Conservation (phyloP, 306 rosid species). For the Casuarina cunninghamiana region DNA sequence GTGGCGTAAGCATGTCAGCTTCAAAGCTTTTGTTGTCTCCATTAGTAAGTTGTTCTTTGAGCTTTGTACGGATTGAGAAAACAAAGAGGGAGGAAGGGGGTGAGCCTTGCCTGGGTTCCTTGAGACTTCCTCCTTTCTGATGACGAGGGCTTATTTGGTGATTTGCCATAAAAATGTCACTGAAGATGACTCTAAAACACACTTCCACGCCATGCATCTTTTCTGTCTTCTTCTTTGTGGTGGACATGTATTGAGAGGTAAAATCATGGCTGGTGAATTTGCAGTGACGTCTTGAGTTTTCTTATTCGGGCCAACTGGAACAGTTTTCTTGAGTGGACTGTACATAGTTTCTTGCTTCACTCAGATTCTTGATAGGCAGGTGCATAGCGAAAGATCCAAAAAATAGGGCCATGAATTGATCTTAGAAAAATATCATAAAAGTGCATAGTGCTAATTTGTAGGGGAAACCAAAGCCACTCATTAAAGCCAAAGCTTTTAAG, state of each 20-base stretch:
- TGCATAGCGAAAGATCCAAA: slow-evolving; percentile 12
- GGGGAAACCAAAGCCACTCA: slow-evolving; percentile 31
- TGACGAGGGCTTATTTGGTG: background rate
- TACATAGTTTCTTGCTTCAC: background rate
- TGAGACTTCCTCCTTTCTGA: slow-evolving; percentile 8
- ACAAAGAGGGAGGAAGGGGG: too few relatives aligned
- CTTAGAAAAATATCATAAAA: slow-evolving; percentile 24
- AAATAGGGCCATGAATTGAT: background rate
- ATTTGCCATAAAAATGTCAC: too few relatives aligned
- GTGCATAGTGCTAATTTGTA: slow-evolving; percentile 21
- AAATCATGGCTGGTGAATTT: background rate
- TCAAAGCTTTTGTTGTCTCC: slow-evolving; percentile 38
- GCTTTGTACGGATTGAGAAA: too few relatives aligned
- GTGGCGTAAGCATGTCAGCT: slow-evolving; percentile 46
- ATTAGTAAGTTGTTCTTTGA: slow-evolving; percentile 13
- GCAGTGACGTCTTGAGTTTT: background rate
- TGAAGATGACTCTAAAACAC: background rate
- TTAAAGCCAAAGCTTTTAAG: slow-evolving; percentile 24
- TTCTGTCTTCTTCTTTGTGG: background rate
- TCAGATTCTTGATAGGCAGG: slow-evolving; percentile 2
- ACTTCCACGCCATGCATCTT: background rate
- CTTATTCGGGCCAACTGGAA: too few relatives aligned
- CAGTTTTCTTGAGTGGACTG: background rate
- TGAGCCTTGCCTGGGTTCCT: too few relatives aligned
- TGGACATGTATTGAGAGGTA: background rate